Conservation (phyloP, 2,329 filamentous ascomycete species). For the Xylaria sp. region DNA sequence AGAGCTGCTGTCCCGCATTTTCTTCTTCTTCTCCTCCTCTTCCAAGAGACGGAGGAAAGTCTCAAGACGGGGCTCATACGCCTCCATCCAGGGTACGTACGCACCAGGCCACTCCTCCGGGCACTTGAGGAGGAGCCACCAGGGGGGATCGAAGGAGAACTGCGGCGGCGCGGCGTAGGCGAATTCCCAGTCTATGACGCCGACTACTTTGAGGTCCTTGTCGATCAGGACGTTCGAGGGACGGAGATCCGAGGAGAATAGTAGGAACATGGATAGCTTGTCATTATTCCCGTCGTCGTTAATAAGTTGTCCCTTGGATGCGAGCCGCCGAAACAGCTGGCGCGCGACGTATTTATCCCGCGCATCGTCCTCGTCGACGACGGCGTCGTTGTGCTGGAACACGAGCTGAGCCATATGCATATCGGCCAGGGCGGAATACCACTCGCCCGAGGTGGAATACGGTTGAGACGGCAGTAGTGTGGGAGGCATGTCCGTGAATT, state of each 20-base stretch:
- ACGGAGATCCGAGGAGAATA: conserved; percentile 9
- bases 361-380: conserved; percentile 53
- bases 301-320: background rate
- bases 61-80: conserved; percentile 48
- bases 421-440: conserved; percentile 53
- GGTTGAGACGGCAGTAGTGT: conserved; percentile 33
- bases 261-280: background rate
- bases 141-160: conserved; percentile 50
- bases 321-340: conserved; percentile 51
- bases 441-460: conserved; percentile 50
- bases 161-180: conserved; percentile 49
- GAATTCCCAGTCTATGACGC: conserved; percentile 11
- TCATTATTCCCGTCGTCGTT: background rate
- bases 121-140: conserved; percentile 51
- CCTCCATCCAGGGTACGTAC: conserved; percentile 45
- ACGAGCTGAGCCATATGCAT: conserved; percentile 54
- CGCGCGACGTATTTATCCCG: conserved; percentile 56
- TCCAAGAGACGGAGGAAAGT: conserved; percentile 50
- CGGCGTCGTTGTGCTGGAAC: conserved; percentile 55
- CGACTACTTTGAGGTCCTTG: conserved; percentile 7
- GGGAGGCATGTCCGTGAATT: conserved; percentile 34
- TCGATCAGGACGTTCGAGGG: conserved; percentile 9
- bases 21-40: conserved; percentile 47
- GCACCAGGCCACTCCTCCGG: conserved; percentile 50
- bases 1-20: conserved; percentile 14